A percentile compares a stretch with the other conserved stretches of the same genome.
These are phyloP conservation scores for Echinochloa phyllopogon DNA, from an alignment of 176 grass and related monocot genomes.

Conservation along the genomic window DNA sequence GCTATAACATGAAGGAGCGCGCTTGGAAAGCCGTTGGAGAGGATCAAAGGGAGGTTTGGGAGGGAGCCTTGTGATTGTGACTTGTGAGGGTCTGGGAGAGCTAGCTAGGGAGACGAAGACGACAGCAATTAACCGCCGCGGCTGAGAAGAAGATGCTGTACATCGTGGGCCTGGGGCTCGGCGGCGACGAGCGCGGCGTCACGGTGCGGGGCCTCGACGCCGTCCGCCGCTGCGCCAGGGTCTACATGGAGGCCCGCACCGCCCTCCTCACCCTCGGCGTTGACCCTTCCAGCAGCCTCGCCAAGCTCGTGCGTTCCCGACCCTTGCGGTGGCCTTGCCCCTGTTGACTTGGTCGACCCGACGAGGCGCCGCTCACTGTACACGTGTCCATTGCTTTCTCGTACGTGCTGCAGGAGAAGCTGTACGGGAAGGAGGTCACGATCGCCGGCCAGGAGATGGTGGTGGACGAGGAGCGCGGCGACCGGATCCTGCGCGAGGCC, in stretches of 20 bases:
- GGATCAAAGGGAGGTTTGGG: too few species aligned
- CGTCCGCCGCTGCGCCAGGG: constrained; percentile 65
- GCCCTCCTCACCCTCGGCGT: constrained; percentile 84
- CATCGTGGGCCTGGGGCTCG: constrained; percentile 80
- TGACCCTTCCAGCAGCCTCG: constrained; percentile 60
- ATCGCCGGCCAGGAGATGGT: constrained; percentile 87
- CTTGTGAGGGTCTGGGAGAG: too few species aligned
- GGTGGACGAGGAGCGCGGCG: constrained; percentile 75
- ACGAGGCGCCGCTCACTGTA: too few species aligned
- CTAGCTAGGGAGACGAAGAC: too few species aligned
- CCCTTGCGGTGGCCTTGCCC: too few species aligned
- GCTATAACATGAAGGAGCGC: too few species aligned
- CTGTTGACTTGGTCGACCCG: too few species aligned
- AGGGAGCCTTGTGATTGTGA: too few species aligned
- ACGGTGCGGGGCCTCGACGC: constrained; percentile 83
- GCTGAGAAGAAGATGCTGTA: constrained; percentile 57
- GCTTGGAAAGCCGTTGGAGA: too few species aligned
- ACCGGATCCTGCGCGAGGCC: constrained; percentile 69
- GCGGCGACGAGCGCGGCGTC: constrained; percentile 85
- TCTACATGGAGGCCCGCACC: constrained; percentile 92
- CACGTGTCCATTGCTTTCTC: too few species aligned
- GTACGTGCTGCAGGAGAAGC: constrained; percentile 58
- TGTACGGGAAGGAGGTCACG: constrained; percentile 84
- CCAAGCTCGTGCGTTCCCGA: constrained; percentile 73
- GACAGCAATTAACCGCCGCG: too few species aligned